Percentiles rank a stretch among this genome's conserved stretches.
phyloP scores from a whole-genome alignment of 2,329 filamentous ascomycete genomes.

The Exophiala alcalophila region DNA sequence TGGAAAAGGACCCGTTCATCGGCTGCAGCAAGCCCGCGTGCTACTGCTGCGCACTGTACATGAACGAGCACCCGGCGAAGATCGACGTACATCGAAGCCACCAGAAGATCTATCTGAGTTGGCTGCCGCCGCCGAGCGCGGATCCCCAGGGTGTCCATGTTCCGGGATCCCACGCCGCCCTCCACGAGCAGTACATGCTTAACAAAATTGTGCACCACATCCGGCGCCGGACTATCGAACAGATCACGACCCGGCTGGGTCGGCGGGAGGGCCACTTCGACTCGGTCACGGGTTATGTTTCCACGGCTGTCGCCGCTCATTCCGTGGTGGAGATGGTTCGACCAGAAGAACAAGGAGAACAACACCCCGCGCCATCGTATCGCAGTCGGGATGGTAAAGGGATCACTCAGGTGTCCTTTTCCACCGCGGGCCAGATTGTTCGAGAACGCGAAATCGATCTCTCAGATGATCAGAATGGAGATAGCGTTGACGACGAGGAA shows the following conservation, averaged over 20 bases:
- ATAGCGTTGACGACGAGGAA: too few relatives aligned
- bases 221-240: slow-evolving; percentile 27
- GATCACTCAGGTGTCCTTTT: too few relatives aligned
- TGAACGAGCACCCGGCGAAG: slow-evolving; percentile 32
- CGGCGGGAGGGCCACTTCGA: slow-evolving; percentile 30
- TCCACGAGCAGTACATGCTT: slow-evolving; percentile 24
- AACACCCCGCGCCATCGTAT: too few relatives aligned
- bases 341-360: too few relatives aligned
- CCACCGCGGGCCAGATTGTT: too few relatives aligned
- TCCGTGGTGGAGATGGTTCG: too few relatives aligned
- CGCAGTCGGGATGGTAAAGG: too few relatives aligned
- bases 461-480: too few relatives aligned
- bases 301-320: too few relatives aligned
- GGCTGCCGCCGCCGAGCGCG: slow-evolving; percentile 29
- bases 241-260: slow-evolving; percentile 29
- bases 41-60: slow-evolving; percentile 45
- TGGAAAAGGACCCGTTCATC: slow-evolving; percentile 45
- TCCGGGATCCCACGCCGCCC: neutral
- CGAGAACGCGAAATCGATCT: too few relatives aligned
- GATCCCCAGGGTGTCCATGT: neutral
- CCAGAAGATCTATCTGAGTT: slow-evolving; percentile 34
- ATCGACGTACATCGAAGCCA: slow-evolving; percentile 32
- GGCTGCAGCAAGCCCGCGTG: slow-evolving; percentile 54
- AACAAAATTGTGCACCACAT: slow-evolving; percentile 32
- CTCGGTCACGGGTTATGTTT: slow-evolving; percentile 32